These are phyloP conservation scores for Venturia effusa DNA, from an alignment of 2,329 filamentous ascomycete genomes.

Conservation along the genomic window DNA sequence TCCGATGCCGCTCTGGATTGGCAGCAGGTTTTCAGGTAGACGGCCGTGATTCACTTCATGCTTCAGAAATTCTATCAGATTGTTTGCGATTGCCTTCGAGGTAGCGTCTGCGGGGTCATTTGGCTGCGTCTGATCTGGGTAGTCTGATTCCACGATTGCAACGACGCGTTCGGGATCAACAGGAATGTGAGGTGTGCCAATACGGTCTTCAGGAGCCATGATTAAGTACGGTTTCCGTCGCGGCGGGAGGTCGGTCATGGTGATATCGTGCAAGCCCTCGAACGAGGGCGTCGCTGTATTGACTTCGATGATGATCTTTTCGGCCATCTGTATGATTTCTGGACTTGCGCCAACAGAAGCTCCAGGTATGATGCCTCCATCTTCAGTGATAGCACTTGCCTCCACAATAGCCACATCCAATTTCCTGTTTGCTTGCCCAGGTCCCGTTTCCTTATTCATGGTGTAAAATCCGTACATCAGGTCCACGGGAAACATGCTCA, in stretches of 20 bases:
- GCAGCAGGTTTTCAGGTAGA: conserved; percentile 65
- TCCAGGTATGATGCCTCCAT: conserved; percentile 80
- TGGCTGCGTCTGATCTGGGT: conserved; percentile 63
- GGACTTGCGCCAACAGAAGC: conserved; percentile 77
- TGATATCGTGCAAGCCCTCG: conserved; percentile 83
- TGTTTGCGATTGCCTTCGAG: conserved; percentile 61
- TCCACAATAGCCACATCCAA: conserved; percentile 79
- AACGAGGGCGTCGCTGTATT: conserved; percentile 79
- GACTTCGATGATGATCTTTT: conserved; percentile 89
- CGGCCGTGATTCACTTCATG: conserved; percentile 73
- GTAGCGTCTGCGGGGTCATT: conserved; percentile 67
- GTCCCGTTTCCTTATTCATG: conserved; percentile 35
- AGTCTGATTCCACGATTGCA: conserved; percentile 74
- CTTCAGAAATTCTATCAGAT: conserved; percentile 78
- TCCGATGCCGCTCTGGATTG: conserved; percentile 78
- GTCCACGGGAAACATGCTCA: conserved; percentile 85
- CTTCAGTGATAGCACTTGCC: conserved; percentile 76
- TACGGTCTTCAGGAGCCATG: conserved; percentile 76
- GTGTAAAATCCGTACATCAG: conserved; percentile 53
- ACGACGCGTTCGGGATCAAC: conserved; percentile 77
- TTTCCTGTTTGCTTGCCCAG: conserved; percentile 48
- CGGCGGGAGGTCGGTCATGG: conserved; percentile 75
- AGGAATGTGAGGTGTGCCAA: conserved; percentile 72
- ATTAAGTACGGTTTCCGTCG: conserved; percentile 75
- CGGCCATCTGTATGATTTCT: conserved; percentile 80